Percentiles rank a stretch among this genome's conserved stretches.
Evolutionary conservation across 2,329 filamentous ascomycete species (phyloP).

Genomic region (Hypocrella siamensis): DNA sequence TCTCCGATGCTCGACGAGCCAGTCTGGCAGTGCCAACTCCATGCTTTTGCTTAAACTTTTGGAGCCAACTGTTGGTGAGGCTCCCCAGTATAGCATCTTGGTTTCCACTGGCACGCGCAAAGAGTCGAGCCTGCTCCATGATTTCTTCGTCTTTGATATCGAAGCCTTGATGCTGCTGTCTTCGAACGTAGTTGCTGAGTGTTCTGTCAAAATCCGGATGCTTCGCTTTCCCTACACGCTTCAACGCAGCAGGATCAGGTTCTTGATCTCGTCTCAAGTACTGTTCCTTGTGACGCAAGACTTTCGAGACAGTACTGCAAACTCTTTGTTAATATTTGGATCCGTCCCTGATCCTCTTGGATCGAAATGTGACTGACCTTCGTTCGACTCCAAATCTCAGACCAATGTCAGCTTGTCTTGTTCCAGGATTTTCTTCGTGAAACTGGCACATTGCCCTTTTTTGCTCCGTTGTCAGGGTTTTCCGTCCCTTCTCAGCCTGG

Average conservation of each 20-base stretch:
- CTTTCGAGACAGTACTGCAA: constrained; percentile 90
- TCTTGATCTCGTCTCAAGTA: constrained; percentile 76
- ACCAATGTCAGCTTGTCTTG: constrained; percentile 94
- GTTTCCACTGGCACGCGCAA: constrained; percentile 53
- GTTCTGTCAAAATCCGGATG: constrained; percentile 84
- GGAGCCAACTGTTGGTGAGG: constrained; percentile 66
- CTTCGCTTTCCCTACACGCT: constrained; percentile 62
- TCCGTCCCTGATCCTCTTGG: background rate
- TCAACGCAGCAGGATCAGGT: constrained; percentile 41
- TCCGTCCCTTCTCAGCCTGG: constrained; percentile 50
- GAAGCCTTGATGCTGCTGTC: constrained; percentile 61
- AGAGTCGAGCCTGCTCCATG: constrained; percentile 68
- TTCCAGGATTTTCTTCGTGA: constrained; percentile 74
- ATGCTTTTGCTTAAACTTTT: constrained; percentile 92
- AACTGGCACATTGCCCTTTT: constrained; percentile 88
- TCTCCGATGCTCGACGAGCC: constrained; percentile 43
- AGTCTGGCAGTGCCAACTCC: constrained; percentile 34
- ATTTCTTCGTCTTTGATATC: constrained; percentile 68
- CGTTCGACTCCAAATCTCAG: constrained; percentile 89
- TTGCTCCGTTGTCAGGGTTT: constrained; percentile 83
- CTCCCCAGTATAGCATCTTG: constrained; percentile 57
- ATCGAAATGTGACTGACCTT: constrained; percentile 51
- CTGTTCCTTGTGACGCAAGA: constrained; percentile 85
- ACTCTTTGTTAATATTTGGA: background rate
- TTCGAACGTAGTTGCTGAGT: constrained; percentile 72